Evolutionary conservation across 2,329 filamentous ascomycete genomes (phyloP), one percentile per base, ranked within the genome.

Genomic region (Diaporthe helianthi): DNA sequence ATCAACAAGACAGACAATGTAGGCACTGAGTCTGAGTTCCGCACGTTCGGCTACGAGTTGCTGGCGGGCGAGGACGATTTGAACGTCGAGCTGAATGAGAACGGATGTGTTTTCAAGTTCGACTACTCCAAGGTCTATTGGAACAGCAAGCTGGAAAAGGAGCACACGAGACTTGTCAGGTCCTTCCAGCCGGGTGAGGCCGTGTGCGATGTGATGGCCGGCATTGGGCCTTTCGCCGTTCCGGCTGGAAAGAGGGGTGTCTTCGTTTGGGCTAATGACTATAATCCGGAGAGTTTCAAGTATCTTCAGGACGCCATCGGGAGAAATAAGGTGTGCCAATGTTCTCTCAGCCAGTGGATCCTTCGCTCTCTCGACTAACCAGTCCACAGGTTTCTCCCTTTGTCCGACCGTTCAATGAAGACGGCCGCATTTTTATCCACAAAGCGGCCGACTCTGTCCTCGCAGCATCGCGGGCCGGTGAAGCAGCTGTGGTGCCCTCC

Each of bases 101-200:
- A 92, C 75, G 88, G 89, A 71, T 98, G 96, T 82, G 83, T 86
- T n/a, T 99, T 97, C 82, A 85, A 86, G 68, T 98, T 99, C 79
- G 93, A 99, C 83, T 99, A 97, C 79, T 89, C 92, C 72, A 97
- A 97, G 75, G 96, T 99, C 4, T 99, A 99, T 84, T 99, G 95
- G 95, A 99, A 99, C 81, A 94, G 90, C 76, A 90, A 95, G 74
- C 87, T 99, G 17, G 91, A 97, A 76, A 92, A 90, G 0, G 96
- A 99, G 80, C 96, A 99, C 80, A 89, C 91, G 73, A 87, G 96
- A 3, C 83, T 98, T 19, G 89, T 95, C 70, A 83, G 86, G 65
- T 81, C 90, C 67, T 98, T 98, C 83, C 83, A 88, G 68, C 89
- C 92, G 8, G 94, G 96, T 47, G 92, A 98, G 76, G 94, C 94